These are phyloP conservation scores for Ceratobasidium sp. DNA, from an alignment of 1,284 basidiomycete species.

Conservation along the genomic window DNA sequence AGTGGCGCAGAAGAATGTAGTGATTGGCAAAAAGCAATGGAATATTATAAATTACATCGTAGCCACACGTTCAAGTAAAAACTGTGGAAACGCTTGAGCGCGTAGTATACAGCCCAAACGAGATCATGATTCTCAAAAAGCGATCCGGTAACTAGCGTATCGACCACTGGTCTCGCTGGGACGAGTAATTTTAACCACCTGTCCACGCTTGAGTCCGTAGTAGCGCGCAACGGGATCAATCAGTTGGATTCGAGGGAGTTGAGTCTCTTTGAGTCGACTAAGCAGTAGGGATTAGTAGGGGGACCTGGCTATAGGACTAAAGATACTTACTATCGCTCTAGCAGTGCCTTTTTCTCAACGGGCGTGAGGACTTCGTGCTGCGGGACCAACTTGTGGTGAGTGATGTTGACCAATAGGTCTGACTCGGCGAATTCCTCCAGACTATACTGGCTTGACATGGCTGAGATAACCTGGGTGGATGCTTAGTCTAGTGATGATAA, in stretches of 20 bases:
- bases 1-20: neutral
- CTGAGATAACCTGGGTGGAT: slow-evolving; percentile 80
- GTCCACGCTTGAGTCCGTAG: slow-evolving; percentile 94
- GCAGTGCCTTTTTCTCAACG: slow-evolving; percentile 88
- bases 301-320: slow-evolving; percentile 1
- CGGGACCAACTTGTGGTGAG: slow-evolving; percentile 95
- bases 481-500: neutral
- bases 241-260: slow-evolving; percentile 96
- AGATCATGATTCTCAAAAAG: slow-evolving; percentile 59
- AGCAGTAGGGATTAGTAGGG: slow-evolving; percentile 47
- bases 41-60: neutral
- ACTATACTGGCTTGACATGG: slow-evolving; percentile 87
- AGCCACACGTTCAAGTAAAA: neutral
- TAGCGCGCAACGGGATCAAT: slow-evolving; percentile 97
- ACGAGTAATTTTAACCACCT: slow-evolving; percentile 98
- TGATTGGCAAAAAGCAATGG: neutral
- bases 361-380: slow-evolving; percentile 89
- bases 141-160: slow-evolving; percentile 93
- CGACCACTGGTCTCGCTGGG: slow-evolving; percentile 97
- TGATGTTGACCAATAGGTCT: slow-evolving; percentile 97
- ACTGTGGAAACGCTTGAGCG: neutral
- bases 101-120: neutral
- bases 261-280: slow-evolving; percentile 97
- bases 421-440: slow-evolving; percentile 98
- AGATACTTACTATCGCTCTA: slow-evolving; percentile 91